These are phyloP conservation scores for Phialophora expanda DNA, from an alignment of 2,329 filamentous ascomycete genomes.

Conservation along the genomic window DNA sequence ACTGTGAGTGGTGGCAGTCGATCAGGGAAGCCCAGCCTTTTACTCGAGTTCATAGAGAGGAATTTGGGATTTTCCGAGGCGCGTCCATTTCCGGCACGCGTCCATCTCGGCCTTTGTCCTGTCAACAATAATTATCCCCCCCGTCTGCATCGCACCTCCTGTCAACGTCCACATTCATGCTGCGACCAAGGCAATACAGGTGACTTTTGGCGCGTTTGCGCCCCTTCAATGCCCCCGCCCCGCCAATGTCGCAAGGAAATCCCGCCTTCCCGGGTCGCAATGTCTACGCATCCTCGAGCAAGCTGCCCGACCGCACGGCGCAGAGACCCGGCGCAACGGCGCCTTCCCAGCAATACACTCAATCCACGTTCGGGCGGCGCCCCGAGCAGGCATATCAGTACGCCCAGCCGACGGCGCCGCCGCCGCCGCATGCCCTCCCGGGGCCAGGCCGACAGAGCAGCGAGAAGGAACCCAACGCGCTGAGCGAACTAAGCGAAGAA, in stretches of 20 bases:
- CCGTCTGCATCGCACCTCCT: not conserved
- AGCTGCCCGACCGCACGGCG: constrained; percentile 56
- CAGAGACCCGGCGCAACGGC: constrained; percentile 31
- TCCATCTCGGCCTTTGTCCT: not conserved
- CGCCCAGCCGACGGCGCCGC: constrained; percentile 48
- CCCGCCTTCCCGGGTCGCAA: constrained; percentile 62
- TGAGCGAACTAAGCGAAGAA: constrained; percentile 75
- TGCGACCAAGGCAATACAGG: constrained; percentile 13
- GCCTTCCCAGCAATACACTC: constrained; percentile 49
- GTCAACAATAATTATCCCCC: not conserved
- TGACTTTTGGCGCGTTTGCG: constrained; percentile 23
- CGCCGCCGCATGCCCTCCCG: constrained; percentile 44
- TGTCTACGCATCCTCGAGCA: constrained; percentile 57
- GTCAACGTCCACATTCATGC: constrained; percentile 10
- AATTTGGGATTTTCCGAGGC: not conserved
- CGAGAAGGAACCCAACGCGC: constrained; percentile 54
- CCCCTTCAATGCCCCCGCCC: constrained; percentile 5
- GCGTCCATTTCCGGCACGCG: constrained; percentile 6
- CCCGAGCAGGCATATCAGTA: constrained; percentile 42
- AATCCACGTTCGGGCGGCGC: constrained; percentile 50
- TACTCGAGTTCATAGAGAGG: not conserved
- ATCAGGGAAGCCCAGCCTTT: not conserved
- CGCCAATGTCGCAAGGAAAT: constrained; percentile 43
- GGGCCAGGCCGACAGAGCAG: constrained; percentile 46
- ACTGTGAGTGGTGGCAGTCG: too few relatives aligned